These are phyloP conservation scores for Fraxinus nigra DNA, from an alignment of 305 asterid genomes.

Conservation along the genomic window DNA sequence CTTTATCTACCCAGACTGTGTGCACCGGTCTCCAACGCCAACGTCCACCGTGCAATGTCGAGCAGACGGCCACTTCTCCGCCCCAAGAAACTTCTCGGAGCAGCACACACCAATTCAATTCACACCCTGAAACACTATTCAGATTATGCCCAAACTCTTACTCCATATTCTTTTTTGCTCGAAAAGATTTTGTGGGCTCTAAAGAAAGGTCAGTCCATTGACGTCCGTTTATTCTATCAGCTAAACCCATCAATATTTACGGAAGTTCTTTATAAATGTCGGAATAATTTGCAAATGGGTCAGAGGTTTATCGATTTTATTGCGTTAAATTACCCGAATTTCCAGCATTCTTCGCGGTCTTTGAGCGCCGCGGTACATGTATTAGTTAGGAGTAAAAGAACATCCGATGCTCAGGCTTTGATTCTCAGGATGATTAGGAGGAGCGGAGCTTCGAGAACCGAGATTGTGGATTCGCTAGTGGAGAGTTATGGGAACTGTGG, in stretches of 20 bases:
- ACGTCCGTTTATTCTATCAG: conserved; percentile 32
- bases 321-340: conserved; percentile 44
- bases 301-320: conserved; percentile 55
- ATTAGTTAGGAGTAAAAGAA: conserved; percentile 50
- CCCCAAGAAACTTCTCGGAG: conserved; percentile 16
- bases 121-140: conserved; percentile 11
- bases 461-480: conserved; percentile 52
- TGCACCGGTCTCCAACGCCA: neutral
- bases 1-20: too few relatives aligned
- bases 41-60: conserved; percentile 29
- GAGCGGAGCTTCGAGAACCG: conserved; percentile 55
- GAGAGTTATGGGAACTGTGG: conserved; percentile 40
- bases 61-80: conserved; percentile 22
- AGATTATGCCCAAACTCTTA: conserved; percentile 22
- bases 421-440: conserved; percentile 67
- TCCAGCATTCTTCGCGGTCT: conserved; percentile 60
- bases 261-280: conserved; percentile 44
- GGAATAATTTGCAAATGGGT: conserved; percentile 42
- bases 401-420: conserved; percentile 68
- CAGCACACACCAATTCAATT: conserved; percentile 14
- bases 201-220: conserved; percentile 52
- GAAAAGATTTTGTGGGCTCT: conserved; percentile 59
- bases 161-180: conserved; percentile 42
- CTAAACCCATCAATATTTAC: conserved; percentile 50
- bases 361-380: conserved; percentile 56